Base-by-base conservation (phyloP, 2,329 filamentous ascomycete genomes). In the Colletotrichum siamense region DNA sequence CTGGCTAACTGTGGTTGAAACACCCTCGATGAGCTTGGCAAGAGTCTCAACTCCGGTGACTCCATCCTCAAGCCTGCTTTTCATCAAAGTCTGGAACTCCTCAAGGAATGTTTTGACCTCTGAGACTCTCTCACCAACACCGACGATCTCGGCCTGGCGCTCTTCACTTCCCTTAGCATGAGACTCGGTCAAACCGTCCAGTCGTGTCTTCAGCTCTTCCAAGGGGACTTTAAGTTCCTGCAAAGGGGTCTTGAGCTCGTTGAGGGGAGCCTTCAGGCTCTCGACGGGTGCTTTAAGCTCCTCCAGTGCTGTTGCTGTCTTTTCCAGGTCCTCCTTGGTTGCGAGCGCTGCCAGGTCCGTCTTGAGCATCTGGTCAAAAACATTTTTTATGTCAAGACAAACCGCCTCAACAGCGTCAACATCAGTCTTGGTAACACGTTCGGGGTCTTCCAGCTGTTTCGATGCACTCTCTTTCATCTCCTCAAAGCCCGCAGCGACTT, bases 151-250 rank as follows among this genome's bases (percentile, higher is more conserved):
- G 61, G 94, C 91, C 81, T 96, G 95, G 30, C 95, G 94, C 75
- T 96, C 94, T 69, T 97, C 95, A 62, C 97, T 94, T 1, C 94
- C 94, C 84, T 95, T 95, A 3, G 92, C 92, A 18, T 94, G 95
- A 28, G 94, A 88, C 59, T 95, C 93, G 63, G 94, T 92, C 71
- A 96, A 93, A 4, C 88, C 86, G 39, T 94, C 91, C 22, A 93
- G 85, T 78, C 89, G 69, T 24, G 59, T 91, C 80, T 92, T 92
- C 82, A 94, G 91, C 28, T 71, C 75, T 15, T 75, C 91, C 75
- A 96, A 88, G 74, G 94, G 89, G 24, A 91, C 89, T 68, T 93
- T 91, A 16, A 97, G 86, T 39, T 89, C 89, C 79, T 92, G 92
- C 80, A 98, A 83, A 78, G 73, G 63, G 13, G 24, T 59, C 52